Conservation (phyloP, 768 basidiomycete genomes). For the Mycena sanguinolenta region DNA sequence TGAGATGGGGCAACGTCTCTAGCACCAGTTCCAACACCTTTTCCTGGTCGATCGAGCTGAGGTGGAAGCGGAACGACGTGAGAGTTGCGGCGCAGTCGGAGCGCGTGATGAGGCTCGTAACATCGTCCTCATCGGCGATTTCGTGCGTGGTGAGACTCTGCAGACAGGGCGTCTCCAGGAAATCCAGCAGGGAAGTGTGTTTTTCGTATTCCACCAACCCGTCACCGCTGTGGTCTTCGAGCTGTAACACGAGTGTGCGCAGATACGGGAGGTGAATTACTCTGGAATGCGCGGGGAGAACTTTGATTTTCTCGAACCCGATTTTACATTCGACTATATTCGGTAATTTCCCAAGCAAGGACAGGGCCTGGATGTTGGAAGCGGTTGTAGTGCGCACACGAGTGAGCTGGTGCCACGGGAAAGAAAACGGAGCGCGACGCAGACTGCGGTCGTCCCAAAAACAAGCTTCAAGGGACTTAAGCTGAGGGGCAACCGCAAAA, state of each 20-base stretch:
- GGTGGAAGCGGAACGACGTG: neutral
- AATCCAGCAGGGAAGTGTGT: conserved; percentile 7
- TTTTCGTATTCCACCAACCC: too few species aligned
- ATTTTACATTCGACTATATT: conserved; percentile 15
- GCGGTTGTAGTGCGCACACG: conserved; percentile 10
- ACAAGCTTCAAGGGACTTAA: neutral
- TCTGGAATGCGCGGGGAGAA: neutral
- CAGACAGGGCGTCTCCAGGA: conserved; percentile 7
- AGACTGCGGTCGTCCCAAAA: neutral
- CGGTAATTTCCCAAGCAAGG: neutral
- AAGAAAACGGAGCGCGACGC: conserved; percentile 8
- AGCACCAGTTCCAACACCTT: neutral
- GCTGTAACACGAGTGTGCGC: neutral
- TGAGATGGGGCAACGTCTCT: neutral
- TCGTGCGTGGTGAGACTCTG: neutral
- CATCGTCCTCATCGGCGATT: conserved; percentile 3
- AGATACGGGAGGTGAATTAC: conserved; percentile 9
- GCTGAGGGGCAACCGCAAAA: conserved; percentile 1
- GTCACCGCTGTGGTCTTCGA: neutral
- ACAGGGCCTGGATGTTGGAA: conserved; percentile 4
- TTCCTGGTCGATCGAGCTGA: neutral
- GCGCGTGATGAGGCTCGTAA: conserved; percentile 18
- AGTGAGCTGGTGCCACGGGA: conserved; percentile 26
- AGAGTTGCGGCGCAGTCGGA: conserved; percentile 10
- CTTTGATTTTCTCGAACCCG: neutral